Percentiles rank a stretch among this genome's conserved stretches.
phyloP scores from a whole-genome alignment of 2,329 filamentous ascomycete species.

The Calonectria hawksworthii region DNA sequence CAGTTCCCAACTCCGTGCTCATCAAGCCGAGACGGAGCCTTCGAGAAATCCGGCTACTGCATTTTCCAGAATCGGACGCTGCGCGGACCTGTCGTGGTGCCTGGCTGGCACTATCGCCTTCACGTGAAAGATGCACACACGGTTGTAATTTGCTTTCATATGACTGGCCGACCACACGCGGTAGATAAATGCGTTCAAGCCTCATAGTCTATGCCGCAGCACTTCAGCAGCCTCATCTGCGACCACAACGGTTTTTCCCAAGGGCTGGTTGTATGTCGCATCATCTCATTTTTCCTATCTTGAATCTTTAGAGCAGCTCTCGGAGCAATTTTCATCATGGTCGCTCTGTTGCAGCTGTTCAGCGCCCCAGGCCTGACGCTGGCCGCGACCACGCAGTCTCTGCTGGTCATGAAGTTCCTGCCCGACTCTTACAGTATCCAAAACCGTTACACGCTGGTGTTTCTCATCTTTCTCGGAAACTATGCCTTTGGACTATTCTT shows the following conservation, averaged over 20 bases:
- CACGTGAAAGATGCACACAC: too few relatives aligned
- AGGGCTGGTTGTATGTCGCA: too few relatives aligned
- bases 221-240: neutral
- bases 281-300: too few relatives aligned
- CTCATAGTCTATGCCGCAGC: neutral
- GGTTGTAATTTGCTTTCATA: too few relatives aligned
- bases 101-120: neutral
- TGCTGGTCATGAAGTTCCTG: constrained; percentile 46
- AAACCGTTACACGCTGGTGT: constrained; percentile 31
- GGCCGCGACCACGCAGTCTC: constrained; percentile 41
- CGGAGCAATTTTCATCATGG: constrained; percentile 37
- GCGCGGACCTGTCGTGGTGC: neutral
- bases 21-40: too few relatives aligned
- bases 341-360: constrained; percentile 30
- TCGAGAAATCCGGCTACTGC: neutral
- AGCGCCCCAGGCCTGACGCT: constrained; percentile 34
- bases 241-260: neutral
- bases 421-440: constrained; percentile 34
- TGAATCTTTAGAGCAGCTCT: too few relatives aligned
- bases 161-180: too few relatives aligned
- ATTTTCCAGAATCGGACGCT: neutral
- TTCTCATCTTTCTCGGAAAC: constrained; percentile 30
- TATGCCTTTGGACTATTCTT: constrained; percentile 39
- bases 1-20: neutral
- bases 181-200: neutral